phyloP scores from a whole-genome alignment of 116 monocot species.

The Dioscorea cayenensis region DNA sequence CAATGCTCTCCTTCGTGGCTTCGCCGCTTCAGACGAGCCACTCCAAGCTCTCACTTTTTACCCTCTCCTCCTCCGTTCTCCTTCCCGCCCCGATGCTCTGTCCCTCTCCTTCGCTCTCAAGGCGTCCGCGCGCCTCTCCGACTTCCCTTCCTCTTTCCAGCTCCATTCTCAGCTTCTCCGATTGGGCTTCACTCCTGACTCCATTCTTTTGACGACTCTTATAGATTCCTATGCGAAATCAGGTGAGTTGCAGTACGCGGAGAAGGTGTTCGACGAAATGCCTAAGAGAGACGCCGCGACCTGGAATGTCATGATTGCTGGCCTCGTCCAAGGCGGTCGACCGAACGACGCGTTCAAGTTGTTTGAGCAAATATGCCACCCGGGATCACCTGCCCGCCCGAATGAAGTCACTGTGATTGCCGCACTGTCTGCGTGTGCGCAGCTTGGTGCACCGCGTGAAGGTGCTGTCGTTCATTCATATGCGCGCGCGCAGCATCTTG shows the following conservation, averaged over 20 bases:
- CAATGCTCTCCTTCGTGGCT: slow-evolving; percentile 75
- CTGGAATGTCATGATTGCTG: slow-evolving; percentile 30
- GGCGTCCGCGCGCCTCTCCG: neutral
- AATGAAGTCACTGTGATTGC: slow-evolving; percentile 6
- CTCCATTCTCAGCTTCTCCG: slow-evolving; percentile 7
- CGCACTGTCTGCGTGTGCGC: slow-evolving; percentile 8
- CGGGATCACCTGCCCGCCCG: neutral
- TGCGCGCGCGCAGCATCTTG: neutral
- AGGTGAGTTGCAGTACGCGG: slow-evolving; percentile 12
- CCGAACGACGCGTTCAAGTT: slow-evolving; percentile 6
- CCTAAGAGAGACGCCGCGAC: slow-evolving; percentile 20
- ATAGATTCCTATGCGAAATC: slow-evolving; percentile 5
- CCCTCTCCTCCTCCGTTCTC: slow-evolving; percentile 20
- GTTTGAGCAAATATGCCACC: slow-evolving; percentile 4
- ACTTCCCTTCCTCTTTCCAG: neutral
- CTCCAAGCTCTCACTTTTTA: slow-evolving; percentile 40
- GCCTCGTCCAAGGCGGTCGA: neutral
- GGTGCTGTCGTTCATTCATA: slow-evolving; percentile 13
- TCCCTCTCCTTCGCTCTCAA: slow-evolving; percentile 59
- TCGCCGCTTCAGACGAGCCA: slow-evolving; percentile 40
- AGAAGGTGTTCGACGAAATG: slow-evolving; percentile 40
- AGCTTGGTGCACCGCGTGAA: neutral
- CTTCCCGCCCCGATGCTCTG: slow-evolving; percentile 63
- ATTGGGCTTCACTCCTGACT: slow-evolving; percentile 14
- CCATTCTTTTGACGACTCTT: slow-evolving; percentile 17